Percentiles rank a stretch among this genome's conserved stretches.
Conservation (phyloP, 2,329 filamentous ascomycete species). For the Aspergillus fischeri region DNA sequence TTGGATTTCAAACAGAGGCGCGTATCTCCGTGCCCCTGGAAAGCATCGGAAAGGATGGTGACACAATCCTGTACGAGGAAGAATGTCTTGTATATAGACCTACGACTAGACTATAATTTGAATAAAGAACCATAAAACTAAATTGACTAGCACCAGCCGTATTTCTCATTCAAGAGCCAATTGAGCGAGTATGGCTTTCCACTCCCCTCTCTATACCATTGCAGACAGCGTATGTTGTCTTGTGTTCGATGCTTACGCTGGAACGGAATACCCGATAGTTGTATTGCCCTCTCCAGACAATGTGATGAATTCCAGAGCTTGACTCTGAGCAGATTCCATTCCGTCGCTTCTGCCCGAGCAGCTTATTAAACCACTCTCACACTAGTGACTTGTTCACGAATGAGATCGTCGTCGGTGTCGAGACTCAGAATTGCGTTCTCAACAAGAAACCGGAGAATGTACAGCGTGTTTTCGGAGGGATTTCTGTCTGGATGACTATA, state of each 20-base stretch:
- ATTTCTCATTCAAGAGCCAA: slow-evolving; percentile 33
- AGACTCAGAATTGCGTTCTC: neutral
- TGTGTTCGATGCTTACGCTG: slow-evolving; percentile 6
- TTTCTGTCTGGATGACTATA: slow-evolving; percentile 10
- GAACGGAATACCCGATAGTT: neutral
- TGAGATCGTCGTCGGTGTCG: neutral
- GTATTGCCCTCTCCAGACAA: neutral
- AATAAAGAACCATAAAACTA: too few species aligned
- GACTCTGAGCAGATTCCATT: slow-evolving; percentile 17
- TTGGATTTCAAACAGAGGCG: neutral
- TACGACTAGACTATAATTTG: neutral
- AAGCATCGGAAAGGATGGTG: neutral
- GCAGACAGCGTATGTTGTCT: slow-evolving; percentile 13
- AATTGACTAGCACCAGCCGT: slow-evolving; percentile 24
- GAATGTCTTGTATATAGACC: neutral
- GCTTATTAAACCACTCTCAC: slow-evolving; percentile 16
- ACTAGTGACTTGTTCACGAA: slow-evolving; percentile 2
- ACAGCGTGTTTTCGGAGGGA: neutral
- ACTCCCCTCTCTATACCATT: slow-evolving; percentile 17
- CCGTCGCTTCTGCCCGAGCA: slow-evolving; percentile 18
- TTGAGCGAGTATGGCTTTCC: slow-evolving; percentile 7
- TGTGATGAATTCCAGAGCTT: slow-evolving; percentile 19
- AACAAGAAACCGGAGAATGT: slow-evolving; percentile 2
- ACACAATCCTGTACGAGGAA: neutral
- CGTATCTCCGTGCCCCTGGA: neutral